Percentiles rank a stretch among this genome's conserved stretches.
phyloP scores from a whole-genome alignment of 2,329 filamentous ascomycete genomes.

The Gaeumannomyces tritici region DNA sequence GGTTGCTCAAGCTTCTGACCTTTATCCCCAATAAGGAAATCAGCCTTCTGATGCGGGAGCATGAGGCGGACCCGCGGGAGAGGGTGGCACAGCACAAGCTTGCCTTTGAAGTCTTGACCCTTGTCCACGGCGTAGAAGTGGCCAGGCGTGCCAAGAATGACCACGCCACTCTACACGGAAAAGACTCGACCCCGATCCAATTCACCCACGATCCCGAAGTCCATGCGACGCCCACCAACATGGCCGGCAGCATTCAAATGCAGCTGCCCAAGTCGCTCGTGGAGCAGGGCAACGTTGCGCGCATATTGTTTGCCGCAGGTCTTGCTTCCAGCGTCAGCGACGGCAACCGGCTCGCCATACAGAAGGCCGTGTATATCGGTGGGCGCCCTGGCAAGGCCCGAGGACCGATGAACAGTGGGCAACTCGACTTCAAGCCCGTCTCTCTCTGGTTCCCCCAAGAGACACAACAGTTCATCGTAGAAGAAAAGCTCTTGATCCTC shows the following conservation, averaged over 20 bases:
- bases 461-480: conserved; percentile 51
- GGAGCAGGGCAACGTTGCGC: conserved; percentile 41
- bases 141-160: conserved; percentile 52
- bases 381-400: conserved; percentile 17
- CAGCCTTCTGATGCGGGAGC: conserved; percentile 53
- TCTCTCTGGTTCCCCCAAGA: conserved; percentile 48
- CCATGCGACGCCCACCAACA: conserved; percentile 29
- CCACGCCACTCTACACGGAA: conserved; percentile 41
- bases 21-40: conserved; percentile 72
- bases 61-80: conserved; percentile 57
- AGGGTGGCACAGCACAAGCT: conserved; percentile 75
- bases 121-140: conserved; percentile 62
- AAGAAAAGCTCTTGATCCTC: conserved; percentile 47
- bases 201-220: conserved; percentile 9
- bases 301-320: conserved; percentile 50
- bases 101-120: conserved; percentile 69
- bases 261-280: conserved; percentile 50
- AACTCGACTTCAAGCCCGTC: conserved; percentile 52
- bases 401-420: conserved; percentile 32
- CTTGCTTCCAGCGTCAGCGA: conserved; percentile 47
- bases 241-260: conserved; percentile 42
- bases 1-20: conserved; percentile 80
- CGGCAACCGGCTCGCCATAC: conserved; percentile 45
- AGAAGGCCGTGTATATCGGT: conserved; percentile 52
- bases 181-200: conserved; percentile 7